These are phyloP conservation scores for Paecilomyces formosus DNA, from an alignment of 2,329 filamentous ascomycete genomes.

Conservation along the genomic window DNA sequence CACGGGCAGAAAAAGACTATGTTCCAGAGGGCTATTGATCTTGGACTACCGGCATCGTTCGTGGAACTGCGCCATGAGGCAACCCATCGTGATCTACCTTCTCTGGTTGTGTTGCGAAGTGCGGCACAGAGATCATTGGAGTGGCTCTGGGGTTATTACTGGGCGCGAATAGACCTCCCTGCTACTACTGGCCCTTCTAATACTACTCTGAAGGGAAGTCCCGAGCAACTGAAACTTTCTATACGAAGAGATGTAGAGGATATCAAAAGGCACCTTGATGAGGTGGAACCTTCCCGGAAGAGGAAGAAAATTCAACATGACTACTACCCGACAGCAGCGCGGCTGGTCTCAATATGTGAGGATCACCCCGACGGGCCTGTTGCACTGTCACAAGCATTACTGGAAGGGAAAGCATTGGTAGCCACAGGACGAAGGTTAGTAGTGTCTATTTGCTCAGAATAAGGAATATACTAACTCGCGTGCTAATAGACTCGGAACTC, in stretches of 20 bases:
- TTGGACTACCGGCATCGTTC: slow-evolving; percentile 56
- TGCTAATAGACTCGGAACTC: slow-evolving; percentile 16
- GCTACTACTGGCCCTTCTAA: slow-evolving; percentile 7
- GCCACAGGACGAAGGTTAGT: slow-evolving; percentile 20
- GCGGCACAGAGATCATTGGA: slow-evolving; percentile 63
- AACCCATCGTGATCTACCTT: slow-evolving; percentile 80
- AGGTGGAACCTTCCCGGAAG: slow-evolving; percentile 16
- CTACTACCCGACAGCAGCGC: slow-evolving; percentile 11
- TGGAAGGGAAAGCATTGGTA: slow-evolving; percentile 20
- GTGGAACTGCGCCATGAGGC: slow-evolving; percentile 86
- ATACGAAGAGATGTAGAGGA: slow-evolving; percentile 12
- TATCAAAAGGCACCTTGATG: slow-evolving; percentile 6
- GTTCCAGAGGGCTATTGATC: slow-evolving; percentile 35
- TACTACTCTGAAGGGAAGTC: not conserved
- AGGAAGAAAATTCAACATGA: slow-evolving; percentile 19
- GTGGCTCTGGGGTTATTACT: slow-evolving; percentile 91
- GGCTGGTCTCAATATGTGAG: slow-evolving; percentile 22
- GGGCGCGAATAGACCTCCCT: slow-evolving; percentile 47
- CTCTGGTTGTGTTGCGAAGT: slow-evolving; percentile 62
- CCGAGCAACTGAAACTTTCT: slow-evolving; percentile 10
- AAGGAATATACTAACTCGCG: not conserved
- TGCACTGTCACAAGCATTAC: slow-evolving; percentile 16
- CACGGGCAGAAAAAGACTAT: slow-evolving; percentile 35
- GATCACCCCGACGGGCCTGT: slow-evolving; percentile 9
- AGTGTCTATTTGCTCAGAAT: not conserved